A percentile compares a stretch with the other conserved stretches of the same genome.
These are phyloP conservation scores for Saksenaea oblongispora DNA, from an alignment of 371 early-diverging fungal genomes.

Conservation along the genomic window DNA sequence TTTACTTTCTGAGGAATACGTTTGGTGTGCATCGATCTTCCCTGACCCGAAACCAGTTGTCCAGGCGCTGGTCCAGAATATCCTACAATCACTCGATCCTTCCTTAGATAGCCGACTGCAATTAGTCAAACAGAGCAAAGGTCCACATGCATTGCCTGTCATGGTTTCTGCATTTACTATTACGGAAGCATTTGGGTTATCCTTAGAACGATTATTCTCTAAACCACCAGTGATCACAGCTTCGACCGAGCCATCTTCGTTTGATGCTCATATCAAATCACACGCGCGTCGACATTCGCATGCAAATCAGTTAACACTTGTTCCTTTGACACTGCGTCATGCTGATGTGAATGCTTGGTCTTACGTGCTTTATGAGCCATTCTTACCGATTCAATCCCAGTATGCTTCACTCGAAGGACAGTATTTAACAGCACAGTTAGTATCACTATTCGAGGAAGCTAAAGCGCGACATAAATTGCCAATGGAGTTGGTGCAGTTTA, in stretches of 20 bases:
- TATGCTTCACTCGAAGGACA: slow-evolving; percentile 56
- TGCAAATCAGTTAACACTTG: slow-evolving; percentile 13
- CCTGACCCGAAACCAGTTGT: slow-evolving; percentile 53
- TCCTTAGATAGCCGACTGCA: slow-evolving; percentile 39
- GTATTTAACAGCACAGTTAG: slow-evolving; percentile 35
- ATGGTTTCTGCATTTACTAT: slow-evolving; percentile 42
- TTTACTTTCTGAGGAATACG: slow-evolving; percentile 59
- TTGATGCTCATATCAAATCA: slow-evolving; percentile 16
- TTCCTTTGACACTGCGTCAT: slow-evolving; percentile 24
- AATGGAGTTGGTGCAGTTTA: slow-evolving; percentile 13
- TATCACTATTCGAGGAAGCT: slow-evolving; percentile 28
- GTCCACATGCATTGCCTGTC: slow-evolving; percentile 40
- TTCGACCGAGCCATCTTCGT: slow-evolving; percentile 14
- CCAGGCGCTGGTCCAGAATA: slow-evolving; percentile 55
- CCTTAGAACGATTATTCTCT: slow-evolving; percentile 52
- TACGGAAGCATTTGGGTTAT: slow-evolving; percentile 55
- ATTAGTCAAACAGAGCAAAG: slow-evolving; percentile 27
- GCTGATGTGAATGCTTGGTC: slow-evolving; percentile 52
- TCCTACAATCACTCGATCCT: slow-evolving; percentile 60
- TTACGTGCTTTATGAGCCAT: slow-evolving; percentile 59
- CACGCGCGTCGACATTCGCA: slow-evolving; percentile 21
- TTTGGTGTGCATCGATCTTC: slow-evolving; percentile 65
- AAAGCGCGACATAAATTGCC: neutral
- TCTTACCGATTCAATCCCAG: slow-evolving; percentile 62
- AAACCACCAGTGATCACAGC: slow-evolving; percentile 43